These are phyloP conservation scores for Cryphonectria radicalis DNA, from an alignment of 2,329 filamentous ascomycete genomes.

Conservation along the genomic window DNA sequence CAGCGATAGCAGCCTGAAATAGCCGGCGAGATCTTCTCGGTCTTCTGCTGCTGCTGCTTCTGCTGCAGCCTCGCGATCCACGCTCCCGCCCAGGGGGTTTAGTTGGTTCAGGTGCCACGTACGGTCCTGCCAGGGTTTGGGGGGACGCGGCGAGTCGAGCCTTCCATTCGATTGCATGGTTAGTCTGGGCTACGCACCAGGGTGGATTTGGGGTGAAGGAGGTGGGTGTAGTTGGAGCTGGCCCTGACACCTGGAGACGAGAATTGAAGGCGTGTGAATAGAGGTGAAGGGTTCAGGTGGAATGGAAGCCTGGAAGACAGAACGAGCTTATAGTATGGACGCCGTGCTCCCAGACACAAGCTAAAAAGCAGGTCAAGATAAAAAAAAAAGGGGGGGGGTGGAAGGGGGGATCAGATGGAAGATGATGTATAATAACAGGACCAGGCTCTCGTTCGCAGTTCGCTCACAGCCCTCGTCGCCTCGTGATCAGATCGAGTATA, in stretches of 20 bases:
- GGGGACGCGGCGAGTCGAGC: not conserved
- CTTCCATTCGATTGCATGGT: conserved; percentile 2
- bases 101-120: not conserved
- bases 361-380: not conserved
- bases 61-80: not conserved
- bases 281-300: not conserved
- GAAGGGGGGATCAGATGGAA: not conserved
- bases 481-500: not conserved
- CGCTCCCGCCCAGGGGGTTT: not conserved
- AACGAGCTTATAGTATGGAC: not conserved
- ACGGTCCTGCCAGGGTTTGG: not conserved
- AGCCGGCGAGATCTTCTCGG: not conserved
- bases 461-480: not conserved
- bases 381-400: not conserved
- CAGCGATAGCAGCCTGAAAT: not conserved
- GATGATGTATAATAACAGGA: not conserved
- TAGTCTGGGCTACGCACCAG: not conserved
- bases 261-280: not conserved
- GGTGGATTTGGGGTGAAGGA: not conserved
- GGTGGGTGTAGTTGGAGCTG: not conserved
- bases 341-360: conserved; percentile 1
- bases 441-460: not conserved
- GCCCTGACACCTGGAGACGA: not conserved
- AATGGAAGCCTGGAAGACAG: not conserved
- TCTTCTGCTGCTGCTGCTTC: not conserved